Percentiles rank a stretch among this genome's conserved stretches.
phyloP scores from a whole-genome alignment of 179 eudicot genomes.

The Silene vulgaris region DNA sequence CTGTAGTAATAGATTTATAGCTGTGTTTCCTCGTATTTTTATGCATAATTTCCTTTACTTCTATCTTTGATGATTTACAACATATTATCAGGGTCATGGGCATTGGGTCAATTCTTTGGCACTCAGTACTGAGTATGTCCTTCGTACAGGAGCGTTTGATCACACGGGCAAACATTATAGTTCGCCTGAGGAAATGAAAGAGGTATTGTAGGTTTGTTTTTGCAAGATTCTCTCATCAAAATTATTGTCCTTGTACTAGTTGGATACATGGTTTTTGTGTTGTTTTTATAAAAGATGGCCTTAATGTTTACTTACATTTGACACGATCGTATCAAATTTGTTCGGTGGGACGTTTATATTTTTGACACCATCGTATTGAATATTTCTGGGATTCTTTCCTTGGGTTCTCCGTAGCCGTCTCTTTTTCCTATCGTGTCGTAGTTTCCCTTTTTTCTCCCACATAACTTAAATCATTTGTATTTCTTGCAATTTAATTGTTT shows the following conservation, averaged over 20 bases:
- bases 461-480: not conserved
- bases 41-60: conserved; percentile 3
- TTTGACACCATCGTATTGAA: not conserved
- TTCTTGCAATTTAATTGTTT: not conserved
- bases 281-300: conserved; percentile 1
- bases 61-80: not conserved
- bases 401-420: not conserved
- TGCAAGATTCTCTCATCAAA: not conserved
- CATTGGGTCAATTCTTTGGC: conserved; percentile 98
- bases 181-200: conserved; percentile 87
- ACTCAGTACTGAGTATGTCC: conserved; percentile 96
- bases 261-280: conserved; percentile 3
- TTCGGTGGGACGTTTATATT: too few species aligned
- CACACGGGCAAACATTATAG: conserved; percentile 69
- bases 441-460: not conserved
- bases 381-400: conserved; percentile 1
- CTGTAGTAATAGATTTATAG: conserved; percentile 2
- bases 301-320: not conserved
- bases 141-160: conserved; percentile 93
- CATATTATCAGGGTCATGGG: conserved; percentile 69
- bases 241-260: not conserved
- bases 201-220: conserved; percentile 44
- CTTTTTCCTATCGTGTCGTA: not conserved
- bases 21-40: not conserved
- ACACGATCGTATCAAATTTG: not conserved